These are phyloP conservation scores for Saururus chinensis DNA, from an alignment of 164 flowering plant genomes.

Conservation along the genomic window DNA sequence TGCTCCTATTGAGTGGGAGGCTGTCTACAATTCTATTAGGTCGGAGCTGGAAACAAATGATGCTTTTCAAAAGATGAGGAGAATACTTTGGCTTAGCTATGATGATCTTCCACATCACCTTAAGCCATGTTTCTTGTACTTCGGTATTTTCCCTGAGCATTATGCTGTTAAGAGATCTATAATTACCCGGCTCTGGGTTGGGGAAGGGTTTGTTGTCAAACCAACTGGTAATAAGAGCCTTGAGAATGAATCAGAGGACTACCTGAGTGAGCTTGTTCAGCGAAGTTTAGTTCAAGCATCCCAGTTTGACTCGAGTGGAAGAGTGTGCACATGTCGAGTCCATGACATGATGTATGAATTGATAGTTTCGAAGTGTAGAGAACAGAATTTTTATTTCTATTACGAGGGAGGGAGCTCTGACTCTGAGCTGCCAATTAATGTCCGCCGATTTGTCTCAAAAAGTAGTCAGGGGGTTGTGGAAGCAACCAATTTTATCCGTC, in stretches of 20 bases:
- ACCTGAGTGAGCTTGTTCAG: constrained; percentile 2
- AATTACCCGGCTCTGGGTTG: constrained; percentile 3
- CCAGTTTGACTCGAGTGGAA: constrained; percentile 16
- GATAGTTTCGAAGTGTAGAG: constrained; percentile 16
- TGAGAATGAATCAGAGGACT: constrained; percentile 5
- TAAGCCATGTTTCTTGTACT: constrained; percentile 5
- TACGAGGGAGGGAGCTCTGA: neutral
- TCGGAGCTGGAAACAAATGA: no score
- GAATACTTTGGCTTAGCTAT: constrained; percentile 3
- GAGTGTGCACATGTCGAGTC: constrained; percentile 24
- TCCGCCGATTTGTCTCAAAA: constrained; percentile 19
- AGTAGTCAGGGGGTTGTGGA: constrained; percentile 5
- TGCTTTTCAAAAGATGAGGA: neutral
- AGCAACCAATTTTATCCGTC: constrained; percentile 7
- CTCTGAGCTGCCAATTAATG: constrained; percentile 2
- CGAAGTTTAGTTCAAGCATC: constrained; percentile 10
- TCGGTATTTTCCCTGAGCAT: neutral
- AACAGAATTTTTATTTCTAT: constrained; percentile 15
- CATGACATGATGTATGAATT: constrained; percentile 45
- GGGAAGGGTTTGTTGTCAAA: constrained; percentile 3
- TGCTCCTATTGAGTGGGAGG: no score
- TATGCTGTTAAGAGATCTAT: neutral
- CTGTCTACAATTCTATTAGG: no score
- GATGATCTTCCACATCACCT: constrained; percentile 3
- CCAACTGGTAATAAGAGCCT: neutral